Evolutionary conservation across 2,329 filamentous ascomycete species (phyloP).

Genomic region (Fusarium sp.): DNA sequence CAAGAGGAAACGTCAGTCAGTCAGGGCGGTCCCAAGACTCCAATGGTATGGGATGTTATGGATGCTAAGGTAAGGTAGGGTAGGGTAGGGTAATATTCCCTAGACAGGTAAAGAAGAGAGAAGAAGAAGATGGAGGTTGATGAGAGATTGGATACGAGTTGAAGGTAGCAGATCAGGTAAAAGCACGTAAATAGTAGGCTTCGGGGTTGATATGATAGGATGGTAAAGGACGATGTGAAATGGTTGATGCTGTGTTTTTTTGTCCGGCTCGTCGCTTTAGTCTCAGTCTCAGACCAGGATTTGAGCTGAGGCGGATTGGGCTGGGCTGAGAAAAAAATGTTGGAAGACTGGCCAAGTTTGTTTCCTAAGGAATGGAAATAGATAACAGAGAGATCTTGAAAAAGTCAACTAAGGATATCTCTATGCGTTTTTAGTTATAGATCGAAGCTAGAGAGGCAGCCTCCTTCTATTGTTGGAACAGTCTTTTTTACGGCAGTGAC

Average conservation of each 20-base stretch:
- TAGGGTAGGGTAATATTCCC: neutral
- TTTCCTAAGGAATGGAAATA: neutral
- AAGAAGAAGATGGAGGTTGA: conserved; percentile 9
- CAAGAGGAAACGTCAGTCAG: conserved; percentile 19
- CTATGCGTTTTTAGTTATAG: conserved; percentile 21
- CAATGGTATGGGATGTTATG: neutral
- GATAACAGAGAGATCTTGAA: neutral
- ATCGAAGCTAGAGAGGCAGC: conserved; percentile 32
- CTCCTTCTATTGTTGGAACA: conserved; percentile 39
- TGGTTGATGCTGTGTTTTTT: conserved; percentile 27
- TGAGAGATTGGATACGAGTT: conserved; percentile 46
- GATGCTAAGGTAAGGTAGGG: neutral
- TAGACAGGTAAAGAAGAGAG: conserved; percentile 16
- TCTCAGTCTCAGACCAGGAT: conserved; percentile 18
- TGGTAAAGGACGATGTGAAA: conserved; percentile 13
- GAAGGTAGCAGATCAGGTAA: conserved; percentile 7
- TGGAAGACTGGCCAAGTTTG: neutral
- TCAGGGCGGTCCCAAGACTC: conserved; percentile 28
- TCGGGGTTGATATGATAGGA: conserved; percentile 14
- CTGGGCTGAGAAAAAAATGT: conserved; percentile 16
- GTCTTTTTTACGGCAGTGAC: conserved; percentile 34
- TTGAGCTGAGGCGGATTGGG: conserved; percentile 30
- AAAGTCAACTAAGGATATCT: neutral
- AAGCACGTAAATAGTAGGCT: conserved; percentile 27
- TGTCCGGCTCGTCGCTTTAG: conserved; percentile 7